These are phyloP conservation scores for Sicyos baderoa DNA, from an alignment of 306 rosid species.

Conservation along the genomic window DNA sequence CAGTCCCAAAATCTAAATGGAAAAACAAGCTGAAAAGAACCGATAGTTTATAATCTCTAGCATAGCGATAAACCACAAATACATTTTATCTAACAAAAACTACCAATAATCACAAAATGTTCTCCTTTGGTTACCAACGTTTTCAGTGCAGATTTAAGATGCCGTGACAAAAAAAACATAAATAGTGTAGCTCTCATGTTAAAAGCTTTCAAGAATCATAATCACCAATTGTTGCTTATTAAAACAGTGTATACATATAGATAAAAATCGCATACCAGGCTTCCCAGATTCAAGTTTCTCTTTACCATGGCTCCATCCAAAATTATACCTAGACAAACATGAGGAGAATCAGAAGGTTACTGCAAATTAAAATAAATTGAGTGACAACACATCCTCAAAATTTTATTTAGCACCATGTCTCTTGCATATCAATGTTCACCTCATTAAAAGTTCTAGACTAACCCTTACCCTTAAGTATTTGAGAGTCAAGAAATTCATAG, in stretches of 20 bases:
- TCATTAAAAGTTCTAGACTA: neutral
- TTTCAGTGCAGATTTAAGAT: neutral
- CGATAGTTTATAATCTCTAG: neutral
- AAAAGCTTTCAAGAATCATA: constrained; percentile 3
- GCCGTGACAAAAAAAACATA: neutral
- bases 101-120: neutral
- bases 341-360: constrained; percentile 19
- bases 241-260: neutral
- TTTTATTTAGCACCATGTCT: neutral
- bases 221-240: neutral
- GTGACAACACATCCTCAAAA: neutral
- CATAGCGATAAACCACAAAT: neutral
- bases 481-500: neutral
- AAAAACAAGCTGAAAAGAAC: neutral
- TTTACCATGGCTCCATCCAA: constrained; percentile 99
- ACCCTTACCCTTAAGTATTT: neutral
- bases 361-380: neutral
- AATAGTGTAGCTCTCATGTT: neutral
- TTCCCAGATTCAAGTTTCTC: constrained; percentile 93
- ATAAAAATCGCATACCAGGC: constrained; percentile 46
- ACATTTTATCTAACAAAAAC: neutral
- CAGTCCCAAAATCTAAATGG: neutral
- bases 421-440: constrained; percentile 2
- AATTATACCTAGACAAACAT: constrained; percentile 52
- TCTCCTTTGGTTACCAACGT: neutral